Base-by-base conservation (phyloP, 345 rosid genomes). In the Pseudoturritis turrita region DNA sequence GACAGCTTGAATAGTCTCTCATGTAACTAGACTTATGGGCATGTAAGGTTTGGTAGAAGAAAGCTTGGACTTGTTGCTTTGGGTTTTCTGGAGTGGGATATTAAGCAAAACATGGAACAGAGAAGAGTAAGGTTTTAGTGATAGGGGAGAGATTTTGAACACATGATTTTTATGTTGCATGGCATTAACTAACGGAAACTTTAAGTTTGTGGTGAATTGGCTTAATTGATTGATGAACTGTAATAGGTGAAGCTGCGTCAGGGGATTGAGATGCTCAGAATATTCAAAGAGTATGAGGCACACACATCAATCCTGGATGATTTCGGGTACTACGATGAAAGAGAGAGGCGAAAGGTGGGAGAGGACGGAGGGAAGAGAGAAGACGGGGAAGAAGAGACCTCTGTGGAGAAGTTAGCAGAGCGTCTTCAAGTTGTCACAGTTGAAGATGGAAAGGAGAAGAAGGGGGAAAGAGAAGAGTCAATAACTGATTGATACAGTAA, bases 201-300 rank as follows among this genome's bases (percentile, higher is more conserved):
- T 10, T 8, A 33, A 31, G 4, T 18, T 8, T 64, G 31, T 55
- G 46, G 21, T 23, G 65, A 65, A 65, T 41, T 56, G 52, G 26
- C 72, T 17, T 9, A 21, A 37, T 19, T 6, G 1, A 25, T 54
- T 65, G 59, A 57, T 70, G 58, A 37, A 51, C 7, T 75, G 50
- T 61, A 45, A 64, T 61, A 89, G 96, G 96, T 89, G 82, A 85
- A 79, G 73, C 68, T 84, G 40, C 84, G 80, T 52, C 92, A 81
- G 15, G 92, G 96, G 26, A 72, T 76, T 49, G 92, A 89, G 84
- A 87, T 89, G 85, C 80, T 87, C 53, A 83, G 68, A 65, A 87
- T 85, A n/a, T 89, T 84, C 54, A 87, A 85, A 83, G 83, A 84
- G 45, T 80, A 87, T 41, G 86, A 80, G 56, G 77, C 79, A 0